These are phyloP conservation scores for Phytophthora rubi DNA, from an alignment of 352 stramenopile genomes.

Conservation along the genomic window DNA sequence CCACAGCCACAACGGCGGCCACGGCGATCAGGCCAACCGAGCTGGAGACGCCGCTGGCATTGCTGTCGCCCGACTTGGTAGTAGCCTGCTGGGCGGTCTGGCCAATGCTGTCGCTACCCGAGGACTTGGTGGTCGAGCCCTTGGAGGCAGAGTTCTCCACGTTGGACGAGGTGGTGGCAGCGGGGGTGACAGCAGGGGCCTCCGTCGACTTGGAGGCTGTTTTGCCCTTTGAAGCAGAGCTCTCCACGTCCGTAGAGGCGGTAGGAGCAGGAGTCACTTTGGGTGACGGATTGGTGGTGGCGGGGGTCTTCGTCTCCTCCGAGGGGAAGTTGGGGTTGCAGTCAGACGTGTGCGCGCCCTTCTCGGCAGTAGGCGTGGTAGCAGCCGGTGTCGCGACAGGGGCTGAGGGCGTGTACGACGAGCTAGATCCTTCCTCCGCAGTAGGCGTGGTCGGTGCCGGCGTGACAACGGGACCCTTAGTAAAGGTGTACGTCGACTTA, in stretches of 20 bases:
- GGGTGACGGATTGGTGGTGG: conserved; percentile 2
- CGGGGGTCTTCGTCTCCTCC: conserved; percentile 25
- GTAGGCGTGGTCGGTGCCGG: conserved; percentile 1
- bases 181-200: conserved; percentile 8
- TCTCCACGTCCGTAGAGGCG: neutral
- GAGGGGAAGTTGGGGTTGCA: conserved; percentile 46
- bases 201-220: neutral
- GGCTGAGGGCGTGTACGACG: conserved; percentile 1
- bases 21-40: conserved; percentile 6
- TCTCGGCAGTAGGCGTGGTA: conserved; percentile 17
- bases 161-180: conserved; percentile 3
- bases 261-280: neutral
- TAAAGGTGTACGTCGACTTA: neutral
- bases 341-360: conserved; percentile 31
- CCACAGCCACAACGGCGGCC: conserved; percentile 38
- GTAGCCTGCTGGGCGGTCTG: conserved; percentile 35
- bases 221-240: neutral
- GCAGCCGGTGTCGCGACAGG: conserved; percentile 4
- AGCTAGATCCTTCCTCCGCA: neutral
- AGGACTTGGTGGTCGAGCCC: conserved; percentile 22
- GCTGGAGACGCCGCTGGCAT: neutral
- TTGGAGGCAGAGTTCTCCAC: conserved; percentile 17
- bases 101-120: conserved; percentile 25
- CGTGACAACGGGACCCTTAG: neutral
- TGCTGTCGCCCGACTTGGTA: conserved; percentile 34